Percentiles rank a stretch among this genome's conserved stretches.
Evolutionary conservation across 495 filamentous ascomycete genomes (phyloP).

Genomic region (Letharia columbiana): DNA sequence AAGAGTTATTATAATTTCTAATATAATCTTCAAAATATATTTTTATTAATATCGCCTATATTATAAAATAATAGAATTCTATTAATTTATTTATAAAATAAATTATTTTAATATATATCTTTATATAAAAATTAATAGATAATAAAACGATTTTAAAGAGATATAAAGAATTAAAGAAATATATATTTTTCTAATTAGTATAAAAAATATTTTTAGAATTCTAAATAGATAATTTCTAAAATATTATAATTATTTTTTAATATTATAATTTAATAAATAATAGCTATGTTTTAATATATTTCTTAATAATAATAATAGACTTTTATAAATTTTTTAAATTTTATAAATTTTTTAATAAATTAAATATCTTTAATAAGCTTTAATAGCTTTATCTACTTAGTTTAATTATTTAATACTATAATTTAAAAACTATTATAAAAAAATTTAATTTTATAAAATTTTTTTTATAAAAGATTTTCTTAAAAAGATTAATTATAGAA

Average conservation of each 20-base stretch:
- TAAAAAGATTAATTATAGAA: background rate
- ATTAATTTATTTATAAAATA: too few relatives aligned
- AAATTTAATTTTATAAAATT: background rate
- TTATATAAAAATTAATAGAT: too few relatives aligned
- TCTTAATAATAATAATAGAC: background rate
- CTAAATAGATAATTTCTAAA: background rate
- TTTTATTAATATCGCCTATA: too few relatives aligned
- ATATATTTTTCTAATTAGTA: too few relatives aligned
- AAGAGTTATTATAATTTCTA: too few relatives aligned
- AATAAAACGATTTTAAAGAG: too few relatives aligned
- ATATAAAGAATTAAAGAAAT: too few relatives aligned
- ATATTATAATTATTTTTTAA: background rate
- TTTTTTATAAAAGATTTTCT: background rate
- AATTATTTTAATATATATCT: too few relatives aligned
- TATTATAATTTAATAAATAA: background rate
- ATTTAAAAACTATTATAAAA: background rate
- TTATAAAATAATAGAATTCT: too few relatives aligned
- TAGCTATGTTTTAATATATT: background rate
- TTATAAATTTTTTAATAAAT: background rate
- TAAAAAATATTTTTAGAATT: too few relatives aligned
- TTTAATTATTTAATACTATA: background rate
- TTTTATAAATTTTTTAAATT: background rate
- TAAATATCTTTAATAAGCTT: background rate
- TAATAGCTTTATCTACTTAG: background rate
- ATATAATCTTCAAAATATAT: too few relatives aligned